Evolutionary conservation across 306 rosid genomes (phyloP).

Genomic region (Canavalia ensiformis): DNA sequence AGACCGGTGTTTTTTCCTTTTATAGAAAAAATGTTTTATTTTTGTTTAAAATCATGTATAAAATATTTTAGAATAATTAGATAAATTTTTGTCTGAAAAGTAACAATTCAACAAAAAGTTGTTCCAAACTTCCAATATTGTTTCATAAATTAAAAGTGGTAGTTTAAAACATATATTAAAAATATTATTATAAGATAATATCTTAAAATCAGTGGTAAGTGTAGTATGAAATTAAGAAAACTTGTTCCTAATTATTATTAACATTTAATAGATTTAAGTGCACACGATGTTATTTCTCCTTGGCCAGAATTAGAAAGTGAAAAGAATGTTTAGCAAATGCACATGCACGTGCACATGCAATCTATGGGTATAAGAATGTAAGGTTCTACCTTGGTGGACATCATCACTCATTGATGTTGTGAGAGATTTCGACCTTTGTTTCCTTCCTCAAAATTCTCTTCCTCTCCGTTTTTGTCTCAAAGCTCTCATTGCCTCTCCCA

Average conservation of each 20-base stretch:
- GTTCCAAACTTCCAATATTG: neutral
- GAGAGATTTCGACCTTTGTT: conserved; percentile 66
- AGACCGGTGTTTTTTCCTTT: too few species aligned
- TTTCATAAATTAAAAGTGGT: neutral
- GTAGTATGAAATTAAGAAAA: conserved; percentile 17
- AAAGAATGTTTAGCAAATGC: conserved; percentile 14
- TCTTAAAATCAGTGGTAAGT: neutral
- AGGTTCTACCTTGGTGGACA: neutral
- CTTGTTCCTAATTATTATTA: neutral
- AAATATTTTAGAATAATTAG: neutral
- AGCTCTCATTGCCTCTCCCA: conserved; percentile 50
- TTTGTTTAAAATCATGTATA: too few species aligned
- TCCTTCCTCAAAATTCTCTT: conserved; percentile 70
- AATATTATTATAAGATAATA: neutral
- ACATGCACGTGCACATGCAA: conserved; percentile 21
- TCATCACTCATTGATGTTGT: conserved; percentile 22
- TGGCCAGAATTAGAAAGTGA: neutral
- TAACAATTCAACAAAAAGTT: neutral
- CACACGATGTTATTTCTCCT: neutral
- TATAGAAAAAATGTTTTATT: too few species aligned
- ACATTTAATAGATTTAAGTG: neutral
- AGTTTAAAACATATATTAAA: neutral
- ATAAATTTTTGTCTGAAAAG: neutral
- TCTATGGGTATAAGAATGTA: neutral
- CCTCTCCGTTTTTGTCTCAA: conserved; percentile 66